phyloP scores from a whole-genome alignment of 2,329 filamentous ascomycete species.

The Lecanicillium sp. region DNA sequence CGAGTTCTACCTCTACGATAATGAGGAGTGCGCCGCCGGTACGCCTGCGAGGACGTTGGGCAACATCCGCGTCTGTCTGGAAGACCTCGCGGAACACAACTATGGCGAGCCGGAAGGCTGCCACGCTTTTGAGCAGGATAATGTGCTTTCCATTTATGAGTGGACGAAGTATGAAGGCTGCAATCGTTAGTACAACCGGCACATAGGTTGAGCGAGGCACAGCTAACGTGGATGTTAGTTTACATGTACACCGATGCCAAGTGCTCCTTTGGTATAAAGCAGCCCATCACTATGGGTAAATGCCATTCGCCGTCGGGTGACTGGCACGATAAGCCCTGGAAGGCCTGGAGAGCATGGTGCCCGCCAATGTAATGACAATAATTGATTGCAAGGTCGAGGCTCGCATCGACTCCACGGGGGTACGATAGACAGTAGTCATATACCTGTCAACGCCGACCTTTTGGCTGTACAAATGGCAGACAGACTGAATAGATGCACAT shows the following conservation, averaged over 20 bases:
- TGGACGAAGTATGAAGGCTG: conserved; percentile 7
- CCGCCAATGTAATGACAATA: background rate
- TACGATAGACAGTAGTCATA: no score
- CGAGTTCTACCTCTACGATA: conserved; percentile 5
- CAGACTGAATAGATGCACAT: no score
- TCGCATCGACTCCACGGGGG: no score
- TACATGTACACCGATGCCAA: conserved; percentile 7
- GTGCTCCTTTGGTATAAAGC: conserved; percentile 5
- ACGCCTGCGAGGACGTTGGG: background rate
- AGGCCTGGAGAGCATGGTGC: conserved; percentile 8
- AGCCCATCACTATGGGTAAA: background rate
- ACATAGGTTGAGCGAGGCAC: background rate
- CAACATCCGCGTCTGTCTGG: conserved; percentile 3
- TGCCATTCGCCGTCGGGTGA: conserved; percentile 1
- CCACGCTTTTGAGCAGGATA: conserved; percentile 3
- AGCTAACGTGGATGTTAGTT: background rate
- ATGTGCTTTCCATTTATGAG: conserved; percentile 6
- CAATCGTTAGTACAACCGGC: background rate
- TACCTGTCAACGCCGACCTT: no score
- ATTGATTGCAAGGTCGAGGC: background rate
- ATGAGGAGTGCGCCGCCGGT: background rate
- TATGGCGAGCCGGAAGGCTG: conserved; percentile 9
- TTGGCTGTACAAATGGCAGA: no score
- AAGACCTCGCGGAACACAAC: conserved; percentile 6
- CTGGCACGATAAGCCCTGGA: conserved; percentile 3